Evolutionary conservation across 768 basidiomycete genomes (phyloP), one percentile per base, ranked within the genome.

Genomic region (Russula vinacea): DNA sequence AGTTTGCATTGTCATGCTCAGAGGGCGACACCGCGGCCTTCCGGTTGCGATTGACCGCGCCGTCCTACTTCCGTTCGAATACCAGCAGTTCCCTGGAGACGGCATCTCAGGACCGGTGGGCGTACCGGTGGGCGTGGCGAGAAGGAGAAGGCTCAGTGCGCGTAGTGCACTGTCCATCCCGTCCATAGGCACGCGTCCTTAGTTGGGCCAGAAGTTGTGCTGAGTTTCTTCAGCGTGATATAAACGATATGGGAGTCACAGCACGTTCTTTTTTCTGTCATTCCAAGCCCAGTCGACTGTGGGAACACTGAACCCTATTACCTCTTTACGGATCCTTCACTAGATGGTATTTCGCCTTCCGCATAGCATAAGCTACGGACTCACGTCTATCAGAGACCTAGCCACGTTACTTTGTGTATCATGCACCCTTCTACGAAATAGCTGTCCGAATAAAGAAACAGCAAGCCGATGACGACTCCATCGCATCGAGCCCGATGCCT

Each of bases 41-140:
- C 92, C 92, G 0, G 87, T 90, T 24, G 92, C 91, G 10, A 92
- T 94, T 53, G 92, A 94, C 74, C 85, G 94, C 58, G 91, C 94
- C 0, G 83, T 95, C 57, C 80, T 95, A 72, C 79, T 94, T 19
- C 93, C 92, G 0, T 78, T 77, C 40, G 91, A 92, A 62, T 83
- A 83, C 64, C 70, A 58, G 19, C 39, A 53, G 3, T 1, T 35
- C 1, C 39, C 57, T 14, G 56, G 24, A 1, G 39, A 42, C 1
- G 51, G 40, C 37, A 45, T 29, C 29, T 14, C 44, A 26, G 47
- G 37, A 5, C 33, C 51, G 8, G 29, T 33, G n/a, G 37, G 53
- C 26, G 10, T 24, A 5, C 33, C 51, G 8, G 29, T 33, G n/a
- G 37, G 53, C 26, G 10, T 24, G 37, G 14, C 42, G 19, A 56